These are phyloP conservation scores for Moesziomyces sp. DNA, from an alignment of 1,284 basidiomycete species.

Conservation along the genomic window DNA sequence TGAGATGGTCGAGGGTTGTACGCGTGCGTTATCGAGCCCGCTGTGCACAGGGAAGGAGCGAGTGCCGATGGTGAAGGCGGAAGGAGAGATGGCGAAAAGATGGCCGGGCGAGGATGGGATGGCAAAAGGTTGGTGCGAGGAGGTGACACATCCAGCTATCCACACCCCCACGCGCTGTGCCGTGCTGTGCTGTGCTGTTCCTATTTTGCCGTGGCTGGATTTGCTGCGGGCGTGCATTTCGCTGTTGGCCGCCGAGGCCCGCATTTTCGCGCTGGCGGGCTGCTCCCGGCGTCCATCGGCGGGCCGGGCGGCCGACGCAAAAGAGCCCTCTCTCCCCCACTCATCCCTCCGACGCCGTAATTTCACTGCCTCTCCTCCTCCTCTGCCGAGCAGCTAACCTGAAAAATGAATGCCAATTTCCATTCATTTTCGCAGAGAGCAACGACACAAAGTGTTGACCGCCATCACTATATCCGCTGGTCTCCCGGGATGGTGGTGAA, in stretches of 20 bases:
- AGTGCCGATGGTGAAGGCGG: background rate
- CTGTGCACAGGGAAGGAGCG: background rate
- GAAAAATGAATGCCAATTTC: too few relatives aligned
- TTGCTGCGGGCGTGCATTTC: background rate
- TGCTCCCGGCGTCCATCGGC: slow-evolving; percentile 7
- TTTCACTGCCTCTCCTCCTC: too few relatives aligned
- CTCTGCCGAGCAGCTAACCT: too few relatives aligned
- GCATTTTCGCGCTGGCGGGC: too few relatives aligned
- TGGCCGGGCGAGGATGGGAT: too few relatives aligned
- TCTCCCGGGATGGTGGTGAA: too few relatives aligned
- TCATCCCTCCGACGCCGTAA: too few relatives aligned
- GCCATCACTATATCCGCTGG: too few relatives aligned
- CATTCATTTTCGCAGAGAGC: too few relatives aligned
- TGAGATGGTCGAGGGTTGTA: background rate
- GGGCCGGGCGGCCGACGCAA: slow-evolving; percentile 22
- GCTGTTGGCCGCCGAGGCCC: background rate
- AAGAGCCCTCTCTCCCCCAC: background rate
- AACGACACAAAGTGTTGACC: too few relatives aligned
- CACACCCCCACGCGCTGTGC: background rate
- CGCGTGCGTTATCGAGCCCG: background rate
- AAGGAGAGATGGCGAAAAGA: background rate
- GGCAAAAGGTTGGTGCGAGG: background rate
- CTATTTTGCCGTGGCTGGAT: too few relatives aligned
- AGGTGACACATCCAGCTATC: background rate
- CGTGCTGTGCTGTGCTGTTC: background rate